Evolutionary conservation across 108 stramenopile species (phyloP).

Genomic region (Fragilaria crotonensis): DNA sequence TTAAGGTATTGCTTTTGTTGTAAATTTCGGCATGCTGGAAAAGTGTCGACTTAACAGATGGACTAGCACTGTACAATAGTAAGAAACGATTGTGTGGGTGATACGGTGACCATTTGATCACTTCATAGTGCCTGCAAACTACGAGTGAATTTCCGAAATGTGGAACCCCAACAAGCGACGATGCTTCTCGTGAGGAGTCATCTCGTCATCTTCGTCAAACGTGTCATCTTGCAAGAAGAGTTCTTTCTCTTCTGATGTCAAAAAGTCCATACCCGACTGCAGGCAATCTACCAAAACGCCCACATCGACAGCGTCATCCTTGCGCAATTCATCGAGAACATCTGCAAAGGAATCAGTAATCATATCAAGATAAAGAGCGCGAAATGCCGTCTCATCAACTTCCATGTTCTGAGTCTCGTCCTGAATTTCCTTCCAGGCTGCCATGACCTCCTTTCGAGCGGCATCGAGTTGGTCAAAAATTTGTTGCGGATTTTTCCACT

Average conservation of each 20-base stretch:
- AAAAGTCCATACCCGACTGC: slow-evolving; percentile 43
- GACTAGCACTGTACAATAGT: neutral
- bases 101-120: neutral
- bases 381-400: slow-evolving; percentile 22
- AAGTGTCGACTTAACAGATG: too few relatives aligned
- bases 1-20: too few relatives aligned
- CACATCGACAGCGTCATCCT: slow-evolving; percentile 15
- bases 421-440: slow-evolving; percentile 15
- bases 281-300: slow-evolving; percentile 43
- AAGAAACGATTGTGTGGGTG: neutral
- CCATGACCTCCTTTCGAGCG: slow-evolving; percentile 13
- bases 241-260: slow-evolving; percentile 1
- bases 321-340: slow-evolving; percentile 22
- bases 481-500: slow-evolving; percentile 27
- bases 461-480: slow-evolving; percentile 12
- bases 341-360: slow-evolving; percentile 50
- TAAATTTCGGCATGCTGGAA: too few relatives aligned
- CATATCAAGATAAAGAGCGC: slow-evolving; percentile 30
- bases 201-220: slow-evolving; percentile 3
- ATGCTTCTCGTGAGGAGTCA: slow-evolving; percentile 18
- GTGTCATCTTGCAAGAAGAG: neutral
- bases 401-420: neutral
- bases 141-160: slow-evolving; percentile 1
- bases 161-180: slow-evolving; percentile 15
- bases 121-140: neutral